Percentiles rank a stretch among this genome's conserved stretches.
These are phyloP conservation scores for Gryganskiella cystojenkinii DNA, from an alignment of 192 early-diverging fungal genomes.

Conservation along the genomic window DNA sequence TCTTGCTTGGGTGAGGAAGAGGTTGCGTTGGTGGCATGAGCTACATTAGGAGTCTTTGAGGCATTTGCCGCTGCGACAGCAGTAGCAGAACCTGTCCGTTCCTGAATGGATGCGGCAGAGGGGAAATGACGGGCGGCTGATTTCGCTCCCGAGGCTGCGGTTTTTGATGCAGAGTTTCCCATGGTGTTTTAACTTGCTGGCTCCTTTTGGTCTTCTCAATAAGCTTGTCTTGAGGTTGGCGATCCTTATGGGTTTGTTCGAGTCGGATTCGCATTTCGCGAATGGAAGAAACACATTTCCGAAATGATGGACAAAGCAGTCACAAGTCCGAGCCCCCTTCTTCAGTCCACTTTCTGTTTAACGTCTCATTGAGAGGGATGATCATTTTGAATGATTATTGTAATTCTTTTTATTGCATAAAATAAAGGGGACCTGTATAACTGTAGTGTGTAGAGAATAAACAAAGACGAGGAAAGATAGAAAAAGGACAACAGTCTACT, in stretches of 20 bases:
- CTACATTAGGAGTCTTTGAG: not conserved
- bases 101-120: slow-evolving; percentile 26
- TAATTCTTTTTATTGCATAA: not conserved
- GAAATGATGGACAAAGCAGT: too few relatives aligned
- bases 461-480: slow-evolving; percentile 8
- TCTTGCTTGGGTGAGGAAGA: slow-evolving; percentile 37
- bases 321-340: too few relatives aligned
- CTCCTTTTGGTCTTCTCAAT: not conserved
- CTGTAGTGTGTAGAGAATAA: not conserved
- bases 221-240: too few relatives aligned
- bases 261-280: too few relatives aligned
- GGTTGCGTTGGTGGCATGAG: not conserved
- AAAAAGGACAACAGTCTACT: slow-evolving; percentile 10
- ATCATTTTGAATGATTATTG: too few relatives aligned
- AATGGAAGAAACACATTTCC: too few relatives aligned
- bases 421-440: not conserved
- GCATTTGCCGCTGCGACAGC: slow-evolving; percentile 14
- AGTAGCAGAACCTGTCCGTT: slow-evolving; percentile 14
- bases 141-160: slow-evolving; percentile 28
- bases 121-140: slow-evolving; percentile 44
- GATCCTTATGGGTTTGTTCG: not conserved
- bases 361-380: too few relatives aligned
- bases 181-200: slow-evolving; percentile 3
- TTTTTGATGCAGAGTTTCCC: slow-evolving; percentile 46
- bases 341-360: too few relatives aligned